A percentile compares a stretch with the other conserved stretches of the same genome.
phyloP scores from a whole-genome alignment of 306 rosid species.

The Acmispon strigosus region DNA sequence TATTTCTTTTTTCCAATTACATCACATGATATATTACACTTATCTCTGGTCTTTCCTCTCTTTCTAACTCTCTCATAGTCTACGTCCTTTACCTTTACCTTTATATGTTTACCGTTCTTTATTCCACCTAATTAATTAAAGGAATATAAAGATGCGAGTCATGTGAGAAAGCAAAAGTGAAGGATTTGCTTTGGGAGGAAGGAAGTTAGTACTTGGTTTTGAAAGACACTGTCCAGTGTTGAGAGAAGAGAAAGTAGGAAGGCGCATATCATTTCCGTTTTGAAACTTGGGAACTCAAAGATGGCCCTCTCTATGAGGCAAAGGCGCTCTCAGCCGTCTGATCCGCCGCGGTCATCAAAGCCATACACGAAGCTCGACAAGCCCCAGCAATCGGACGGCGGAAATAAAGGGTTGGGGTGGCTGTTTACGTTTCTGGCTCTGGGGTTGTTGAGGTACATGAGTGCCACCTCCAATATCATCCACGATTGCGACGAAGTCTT shows the following conservation, averaged over 20 bases:
- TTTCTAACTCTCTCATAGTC: no score
- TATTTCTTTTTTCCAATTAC: no score
- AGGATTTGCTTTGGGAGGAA: constrained; percentile 22
- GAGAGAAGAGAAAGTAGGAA: neutral
- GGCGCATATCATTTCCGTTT: neutral
- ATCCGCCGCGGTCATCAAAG: constrained; percentile 30
- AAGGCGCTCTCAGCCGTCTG: constrained; percentile 52
- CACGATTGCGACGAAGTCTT: constrained; percentile 98
- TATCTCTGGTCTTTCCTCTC: no score
- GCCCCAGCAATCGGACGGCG: constrained; percentile 29
- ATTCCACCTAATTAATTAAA: no score
- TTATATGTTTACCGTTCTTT: no score
- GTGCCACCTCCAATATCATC: constrained; percentile 84
- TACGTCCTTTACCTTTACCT: no score
- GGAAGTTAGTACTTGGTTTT: constrained; percentile 30
- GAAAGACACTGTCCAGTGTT: constrained; percentile 27
- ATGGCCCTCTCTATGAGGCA: constrained; percentile 41
- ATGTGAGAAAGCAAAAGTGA: neutral
- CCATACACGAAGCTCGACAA: constrained; percentile 65
- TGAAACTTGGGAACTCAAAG: neutral
- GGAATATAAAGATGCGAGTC: neutral
- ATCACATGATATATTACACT: no score
- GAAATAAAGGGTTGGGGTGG: constrained; percentile 61
- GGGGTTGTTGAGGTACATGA: constrained; percentile 77
- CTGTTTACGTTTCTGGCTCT: constrained; percentile 48